Evolutionary conservation across 1,284 basidiomycete genomes (phyloP), one percentile per base, ranked within the genome.

Genomic region (Pholiota adiposa): DNA sequence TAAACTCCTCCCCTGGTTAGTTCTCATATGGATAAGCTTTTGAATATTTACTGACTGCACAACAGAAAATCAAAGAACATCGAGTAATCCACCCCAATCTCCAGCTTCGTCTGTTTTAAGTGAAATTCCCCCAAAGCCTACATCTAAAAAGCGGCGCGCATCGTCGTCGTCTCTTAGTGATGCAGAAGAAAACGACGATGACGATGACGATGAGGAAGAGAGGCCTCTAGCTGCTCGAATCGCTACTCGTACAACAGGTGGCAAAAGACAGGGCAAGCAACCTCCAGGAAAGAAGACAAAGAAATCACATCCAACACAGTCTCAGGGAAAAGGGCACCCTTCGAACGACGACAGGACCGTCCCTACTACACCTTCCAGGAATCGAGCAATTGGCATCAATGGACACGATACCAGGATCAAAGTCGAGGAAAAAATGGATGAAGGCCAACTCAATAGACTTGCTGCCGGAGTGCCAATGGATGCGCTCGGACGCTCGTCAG

Each of bases 381-480:
- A 64, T 8, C 62, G 61, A 34, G 19, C 58, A 33, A 66, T 67
- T 40, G 77, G 74, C 8, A 76, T 83, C 73, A 85, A 83, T 58
- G 79, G 82, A 3, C 82, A 81, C 57, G 84, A 85, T 56, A 69
- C 81, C 33, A 84, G 82, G 67, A 79, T 90, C 56, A 91, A 90
- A 68, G 73, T 89, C 4, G 90, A 94, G 71, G 90, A 92, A 36
- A 86, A 86, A 67, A 84, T 94, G 79, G 88, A 93, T 62, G 88
- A 90, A 67, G 78, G 79, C 12, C 88, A 92, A 70, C 72, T 93
- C 19, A 84, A 81, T 50, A 83, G 90, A 34, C 78, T 95, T 59
- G 87, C 88, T 19, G 89, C 89, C n/a, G 93, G 92, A 21, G 87
- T 92, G 3, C 88, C 91, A 4, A 83, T 93, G 3, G 92, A 94